Evolutionary conservation across 495 filamentous ascomycete genomes (phyloP), one percentile per base, ranked within the genome.

Genomic region (Penicillium cinerascens): DNA sequence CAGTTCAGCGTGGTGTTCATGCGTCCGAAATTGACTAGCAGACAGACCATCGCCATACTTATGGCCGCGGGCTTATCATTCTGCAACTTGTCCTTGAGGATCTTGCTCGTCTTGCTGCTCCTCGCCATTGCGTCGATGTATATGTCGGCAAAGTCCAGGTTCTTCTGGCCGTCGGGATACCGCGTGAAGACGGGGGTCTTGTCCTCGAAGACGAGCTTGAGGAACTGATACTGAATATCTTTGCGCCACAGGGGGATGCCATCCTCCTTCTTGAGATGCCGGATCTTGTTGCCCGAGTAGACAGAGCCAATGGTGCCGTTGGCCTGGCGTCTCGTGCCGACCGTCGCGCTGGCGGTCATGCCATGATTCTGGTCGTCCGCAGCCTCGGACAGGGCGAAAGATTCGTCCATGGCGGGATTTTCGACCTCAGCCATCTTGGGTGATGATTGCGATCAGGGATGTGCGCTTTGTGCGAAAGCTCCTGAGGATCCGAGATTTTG

Each of bases 1-100:
- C 92, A 98, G 68, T 98, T 98, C 20, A 98, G 75, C 0, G 93
- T 98, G 15, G 93, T 98, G 70, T 98, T 98, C 95, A 98, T 98
- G 52, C 93, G 80, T 39, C 93, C 93, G 55, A 98, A 86, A 66
- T 98, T 98, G 61, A 98, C 93, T 64, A 98, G 74, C 62, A 98
- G 73, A 75, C 93, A 98, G 51, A 98, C 91, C 93, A 98, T 98
- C 8, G 93, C 93, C 95, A 98, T 98, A 63, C 88, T 90, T 66
- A 95, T 87, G 25, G 95, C 93, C 39, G 90, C 91, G 49, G 87
- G 83, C 59, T 89, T 87, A 66, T 97, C 93, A 61, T 83, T 92
- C 61, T 96, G 83, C 58, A 98, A 81, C 77, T 98, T 98, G 60
- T 98, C 93, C 65, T 95, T 88, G 45, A 98, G 78, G 52, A 98